Percentiles rank a stretch among this genome's conserved stretches.
Evolutionary conservation across 371 early-diverging fungal genomes (phyloP).

Genomic region (Syncephalastrum sp.): DNA sequence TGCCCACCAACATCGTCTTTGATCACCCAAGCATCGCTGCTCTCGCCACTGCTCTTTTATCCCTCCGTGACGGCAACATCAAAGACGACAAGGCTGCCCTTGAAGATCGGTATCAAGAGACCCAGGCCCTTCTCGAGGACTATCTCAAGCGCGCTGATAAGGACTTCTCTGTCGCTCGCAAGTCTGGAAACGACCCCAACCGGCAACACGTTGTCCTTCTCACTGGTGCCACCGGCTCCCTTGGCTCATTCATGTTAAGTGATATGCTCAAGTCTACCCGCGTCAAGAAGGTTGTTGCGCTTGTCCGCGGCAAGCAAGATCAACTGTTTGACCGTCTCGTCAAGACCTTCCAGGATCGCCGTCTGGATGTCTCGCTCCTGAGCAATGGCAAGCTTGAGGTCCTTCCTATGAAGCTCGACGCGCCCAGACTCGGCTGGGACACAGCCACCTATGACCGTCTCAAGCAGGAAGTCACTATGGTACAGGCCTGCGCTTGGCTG

Average conservation of each 20-base stretch:
- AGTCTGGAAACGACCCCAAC: neutral
- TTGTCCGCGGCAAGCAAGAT: constrained; percentile 23
- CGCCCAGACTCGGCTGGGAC: constrained; percentile 25
- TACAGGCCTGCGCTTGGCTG: constrained; percentile 34
- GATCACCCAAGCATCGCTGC: constrained; percentile 22
- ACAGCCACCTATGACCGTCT: constrained; percentile 19
- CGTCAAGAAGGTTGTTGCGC: constrained; percentile 28
- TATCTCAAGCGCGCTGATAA: constrained; percentile 22
- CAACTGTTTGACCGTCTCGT: constrained; percentile 20
- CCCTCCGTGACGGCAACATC: constrained; percentile 1
- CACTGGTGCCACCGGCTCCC: constrained; percentile 45
- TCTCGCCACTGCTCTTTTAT: constrained; percentile 10
- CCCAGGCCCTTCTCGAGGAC: constrained; percentile 2
- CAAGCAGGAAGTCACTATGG: constrained; percentile 23
- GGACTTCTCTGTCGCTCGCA: constrained; percentile 17
- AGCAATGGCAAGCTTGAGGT: neutral
- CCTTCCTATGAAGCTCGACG: constrained; percentile 13
- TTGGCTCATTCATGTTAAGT: constrained; percentile 33
- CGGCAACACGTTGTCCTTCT: constrained; percentile 26
- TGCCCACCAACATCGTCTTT: constrained; percentile 36
- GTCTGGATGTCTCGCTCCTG: constrained; percentile 13
- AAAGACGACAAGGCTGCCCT: neutral
- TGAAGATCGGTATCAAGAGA: constrained; percentile 14
- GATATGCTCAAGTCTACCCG: constrained; percentile 20
- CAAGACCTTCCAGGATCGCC: constrained; percentile 24